Evolutionary conservation across 1,139 yeast genomes (phyloP), one percentile per base, ranked within the genome.

Genomic region (Oligophagozyma castellii): DNA sequence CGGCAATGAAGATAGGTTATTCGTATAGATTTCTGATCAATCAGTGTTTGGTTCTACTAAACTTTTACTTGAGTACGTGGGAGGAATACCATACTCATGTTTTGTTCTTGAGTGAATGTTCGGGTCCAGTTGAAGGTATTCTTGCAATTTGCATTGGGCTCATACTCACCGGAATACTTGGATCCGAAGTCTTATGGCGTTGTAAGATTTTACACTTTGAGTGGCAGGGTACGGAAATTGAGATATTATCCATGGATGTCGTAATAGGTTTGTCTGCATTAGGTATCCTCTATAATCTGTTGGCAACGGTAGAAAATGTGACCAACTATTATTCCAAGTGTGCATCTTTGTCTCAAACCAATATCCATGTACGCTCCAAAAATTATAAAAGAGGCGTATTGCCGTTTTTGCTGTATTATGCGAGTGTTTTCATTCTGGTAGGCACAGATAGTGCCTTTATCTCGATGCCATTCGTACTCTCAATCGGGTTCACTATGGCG

Each of bases 51-150:
- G 62, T 86, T 6, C 65, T 83, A 28, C 66, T 73, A 41, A 86
- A 86, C 56, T 86, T 86, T 50, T 86, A 84, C 50, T 56, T 80
- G 32, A 75, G 93, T 25, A 86, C 95, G 0, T 86, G 95, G 95
- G 96, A 86, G 56, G 95, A 84, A 49, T 86, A 72, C 51, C 92
- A 84, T 48, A 86, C 95, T 1, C 93, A 84, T 42, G 75, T 74
- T 15, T 61, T 86, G 35, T 86, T 65, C 52, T 61, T 86, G 31
- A 73, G 92, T 24, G 71, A 68, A 36, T 73, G 81, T 43, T 78
- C 93, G 10, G 96, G 96, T 1, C 96, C 95, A 0, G 95, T 86
- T 2, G 96, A 86, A 55, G 96, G 96, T 3, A 79, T 84, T 20
- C 54, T 83, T 39, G 65, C 76, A 59, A 63, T 83, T 30, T 55